Conservation (phyloP, 768 basidiomycete genomes). For the Phaeotremella fagi region DNA sequence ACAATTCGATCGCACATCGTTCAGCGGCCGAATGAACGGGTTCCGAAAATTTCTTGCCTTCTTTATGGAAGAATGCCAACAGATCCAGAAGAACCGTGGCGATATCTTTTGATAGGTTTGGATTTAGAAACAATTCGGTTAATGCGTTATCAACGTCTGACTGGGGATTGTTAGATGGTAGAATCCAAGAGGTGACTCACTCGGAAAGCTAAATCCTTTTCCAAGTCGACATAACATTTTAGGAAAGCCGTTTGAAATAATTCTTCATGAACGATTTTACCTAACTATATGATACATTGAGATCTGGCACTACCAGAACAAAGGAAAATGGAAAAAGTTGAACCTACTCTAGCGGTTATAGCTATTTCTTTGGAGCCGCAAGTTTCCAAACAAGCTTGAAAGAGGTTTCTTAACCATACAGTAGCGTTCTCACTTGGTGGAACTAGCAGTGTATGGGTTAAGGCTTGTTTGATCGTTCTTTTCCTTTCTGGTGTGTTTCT, state of each 20-base stretch:
- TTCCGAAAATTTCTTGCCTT: conserved; percentile 14
- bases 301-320: no score
- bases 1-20: conserved; percentile 24
- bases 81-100: conserved; percentile 25
- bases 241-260: conserved; percentile 41
- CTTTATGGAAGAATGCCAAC: conserved; percentile 36
- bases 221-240: conserved; percentile 33
- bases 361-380: conserved; percentile 29
- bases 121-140: conserved; percentile 15
- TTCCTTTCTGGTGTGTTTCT: conserved; percentile 25
- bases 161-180: conserved; percentile 4
- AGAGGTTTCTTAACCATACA: conserved; percentile 35
- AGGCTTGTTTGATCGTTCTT: conserved; percentile 29
- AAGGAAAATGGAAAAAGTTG: background rate
- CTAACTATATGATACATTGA: conserved; percentile 23
- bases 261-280: conserved; percentile 28
- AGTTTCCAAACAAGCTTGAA: conserved; percentile 33
- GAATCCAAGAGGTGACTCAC: conserved; percentile 1
- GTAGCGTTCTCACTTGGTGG: conserved; percentile 23
- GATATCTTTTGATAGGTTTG: conserved; percentile 19
- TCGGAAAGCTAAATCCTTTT: conserved; percentile 23
- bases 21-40: conserved; percentile 26
- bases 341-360: conserved; percentile 29
- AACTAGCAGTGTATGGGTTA: conserved; percentile 28
- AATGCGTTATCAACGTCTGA: conserved; percentile 21